A percentile compares a stretch with the other conserved stretches of the same genome.
Evolutionary conservation across 805 yeast species (phyloP).

Genomic region (Wickerhamomyces bisporus): DNA sequence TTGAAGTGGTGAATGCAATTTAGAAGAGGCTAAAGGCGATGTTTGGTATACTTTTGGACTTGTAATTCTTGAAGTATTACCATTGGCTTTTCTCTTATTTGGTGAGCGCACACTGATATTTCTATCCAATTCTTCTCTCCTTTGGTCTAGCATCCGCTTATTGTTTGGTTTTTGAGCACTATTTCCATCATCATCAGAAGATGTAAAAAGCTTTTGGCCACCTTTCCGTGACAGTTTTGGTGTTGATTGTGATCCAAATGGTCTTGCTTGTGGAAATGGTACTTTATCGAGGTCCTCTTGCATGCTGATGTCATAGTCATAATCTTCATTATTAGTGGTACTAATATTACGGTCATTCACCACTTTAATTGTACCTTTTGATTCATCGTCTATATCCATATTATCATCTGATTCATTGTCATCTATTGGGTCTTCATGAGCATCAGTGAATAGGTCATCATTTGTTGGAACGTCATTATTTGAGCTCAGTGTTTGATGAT

Average conservation of each 20-base stretch:
- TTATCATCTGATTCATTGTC: constrained; percentile 16
- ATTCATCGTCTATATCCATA: constrained; percentile 28
- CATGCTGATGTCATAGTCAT: constrained; percentile 1
- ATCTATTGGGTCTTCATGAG: constrained; percentile 12
- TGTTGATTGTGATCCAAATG: not conserved
- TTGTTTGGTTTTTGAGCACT: too few species aligned
- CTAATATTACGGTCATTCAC: constrained; percentile 12
- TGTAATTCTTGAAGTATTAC: not conserved
- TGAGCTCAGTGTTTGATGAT: constrained; percentile 6
- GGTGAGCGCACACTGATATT: not conserved
- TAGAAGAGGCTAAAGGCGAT: constrained; percentile 6
- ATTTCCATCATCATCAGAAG: not conserved
- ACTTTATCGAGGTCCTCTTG: not conserved
- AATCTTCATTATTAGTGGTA: constrained; percentile 8
- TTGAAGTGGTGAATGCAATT: constrained; percentile 7
- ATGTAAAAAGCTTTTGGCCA: not conserved
- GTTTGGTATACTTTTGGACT: not conserved
- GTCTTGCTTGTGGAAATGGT: not conserved
- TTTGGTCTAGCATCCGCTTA: not conserved
- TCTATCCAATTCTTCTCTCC: constrained; percentile 1
- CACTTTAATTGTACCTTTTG: constrained; percentile 13
- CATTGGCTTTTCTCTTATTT: not conserved
- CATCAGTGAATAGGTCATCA: constrained; percentile 18
- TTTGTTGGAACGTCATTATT: constrained; percentile 12
- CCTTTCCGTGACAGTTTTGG: constrained; percentile 1